A percentile compares a stretch with the other conserved stretches of the same genome.
Evolutionary conservation across 192 early-diverging fungal genomes (phyloP).

Genomic region (Coemansia sp.): DNA sequence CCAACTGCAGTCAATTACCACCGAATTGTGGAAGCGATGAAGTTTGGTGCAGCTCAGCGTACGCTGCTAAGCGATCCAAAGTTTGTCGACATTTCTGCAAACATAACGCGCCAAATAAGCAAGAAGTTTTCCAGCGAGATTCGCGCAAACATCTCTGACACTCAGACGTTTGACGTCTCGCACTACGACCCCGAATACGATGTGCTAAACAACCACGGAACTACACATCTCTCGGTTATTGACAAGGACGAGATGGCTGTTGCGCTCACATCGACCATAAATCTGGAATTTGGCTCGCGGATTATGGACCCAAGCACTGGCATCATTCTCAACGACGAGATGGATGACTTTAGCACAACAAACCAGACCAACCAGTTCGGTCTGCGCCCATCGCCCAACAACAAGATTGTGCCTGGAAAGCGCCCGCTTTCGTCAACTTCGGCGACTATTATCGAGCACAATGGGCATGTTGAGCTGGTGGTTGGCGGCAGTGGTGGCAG

Average conservation of each 20-base stretch:
- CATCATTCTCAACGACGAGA: conserved; percentile 91
- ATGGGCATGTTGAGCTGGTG: conserved; percentile 64
- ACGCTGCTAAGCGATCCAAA: conserved; percentile 80
- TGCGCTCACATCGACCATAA: conserved; percentile 86
- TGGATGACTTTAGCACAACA: conserved; percentile 91
- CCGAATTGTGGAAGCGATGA: conserved; percentile 83
- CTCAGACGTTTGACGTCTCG: conserved; percentile 59
- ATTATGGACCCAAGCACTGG: conserved; percentile 85
- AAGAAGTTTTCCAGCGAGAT: conserved; percentile 68
- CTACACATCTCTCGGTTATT: conserved; percentile 85
- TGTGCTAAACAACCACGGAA: conserved; percentile 78
- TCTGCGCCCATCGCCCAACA: conserved; percentile 79
- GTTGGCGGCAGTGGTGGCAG: conserved; percentile 88
- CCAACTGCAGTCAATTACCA: conserved; percentile 68
- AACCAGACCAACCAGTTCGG: conserved; percentile 74
- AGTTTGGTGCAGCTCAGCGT: conserved; percentile 82
- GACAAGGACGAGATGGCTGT: conserved; percentile 73
- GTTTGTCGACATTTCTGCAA: conserved; percentile 48
- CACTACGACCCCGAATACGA: conserved; percentile 85
- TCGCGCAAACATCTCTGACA: conserved; percentile 73
- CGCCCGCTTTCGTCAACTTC: conserved; percentile 69
- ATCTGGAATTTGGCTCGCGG: conserved; percentile 85
- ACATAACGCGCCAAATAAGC: conserved; percentile 60
- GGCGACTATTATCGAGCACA: conserved; percentile 46
- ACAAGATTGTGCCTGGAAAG: conserved; percentile 76